phyloP scores from a whole-genome alignment of 306 rosid species.

The Astragalus membranaceus region DNA sequence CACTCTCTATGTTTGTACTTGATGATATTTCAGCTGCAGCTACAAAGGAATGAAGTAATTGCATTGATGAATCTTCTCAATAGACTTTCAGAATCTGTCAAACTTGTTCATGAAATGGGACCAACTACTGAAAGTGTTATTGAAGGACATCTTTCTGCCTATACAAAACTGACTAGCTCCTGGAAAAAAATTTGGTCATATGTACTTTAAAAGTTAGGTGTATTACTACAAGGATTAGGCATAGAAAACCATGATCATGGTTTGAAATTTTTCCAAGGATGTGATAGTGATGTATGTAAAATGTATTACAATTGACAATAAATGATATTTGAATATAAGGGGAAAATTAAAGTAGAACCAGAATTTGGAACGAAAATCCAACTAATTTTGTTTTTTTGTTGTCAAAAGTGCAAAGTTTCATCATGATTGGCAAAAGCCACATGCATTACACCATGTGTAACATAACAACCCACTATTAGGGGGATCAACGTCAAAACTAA shows the following conservation, averaged over 20 bases:
- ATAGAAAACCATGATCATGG: conserved; percentile 17
- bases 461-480: no score
- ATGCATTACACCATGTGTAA: no score
- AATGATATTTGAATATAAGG: conserved; percentile 8
- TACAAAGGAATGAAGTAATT: conserved; percentile 92
- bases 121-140: conserved; percentile 44
- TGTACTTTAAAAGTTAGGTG: conserved; percentile 29
- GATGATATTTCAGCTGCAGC: conserved; percentile 52
- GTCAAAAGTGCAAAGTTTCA: no score
- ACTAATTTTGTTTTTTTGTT: background rate
- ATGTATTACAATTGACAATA: conserved; percentile 8
- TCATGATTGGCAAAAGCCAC: no score
- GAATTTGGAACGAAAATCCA: background rate
- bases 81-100: conserved; percentile 82
- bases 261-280: conserved; percentile 16
- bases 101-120: conserved; percentile 62
- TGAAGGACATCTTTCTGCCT: conserved; percentile 37
- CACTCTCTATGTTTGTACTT: conserved; percentile 7
- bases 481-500: no score
- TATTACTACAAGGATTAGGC: conserved; percentile 16
- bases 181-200: conserved; percentile 42
- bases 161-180: conserved; percentile 26
- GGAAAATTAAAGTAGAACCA: background rate
- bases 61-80: conserved; percentile 83
- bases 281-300: conserved; percentile 13